Base-by-base conservation (phyloP, 306 rosid genomes). In the Fragaria vesca region DNA sequence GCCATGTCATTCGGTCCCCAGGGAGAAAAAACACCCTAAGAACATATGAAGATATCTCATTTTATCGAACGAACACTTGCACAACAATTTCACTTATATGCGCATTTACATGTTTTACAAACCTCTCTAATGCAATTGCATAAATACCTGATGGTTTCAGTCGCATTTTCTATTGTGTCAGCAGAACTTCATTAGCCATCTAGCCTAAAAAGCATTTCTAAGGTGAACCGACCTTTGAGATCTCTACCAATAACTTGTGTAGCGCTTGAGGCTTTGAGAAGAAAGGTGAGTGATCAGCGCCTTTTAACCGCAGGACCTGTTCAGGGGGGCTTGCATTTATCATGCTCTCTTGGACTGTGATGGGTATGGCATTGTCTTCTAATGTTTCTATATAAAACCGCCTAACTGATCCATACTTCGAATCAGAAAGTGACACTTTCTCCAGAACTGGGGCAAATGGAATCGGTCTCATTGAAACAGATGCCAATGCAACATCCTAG, bases 251-350 rank as follows among this genome's bases (percentile, higher is more conserved):
- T 46, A 96, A 82, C 85, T 91, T 96, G 90, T 96, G 97, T 54
- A 96, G 81, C 61, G 99, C 98, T 86, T 96, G 99, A 79, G 98
- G 98, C 83, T 89, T 96, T 45, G 99, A 96, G 90, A 96, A 96
- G 75, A 96, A 93, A 0, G 99, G 99, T 1, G 98, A 89, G 83
- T 96, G 99, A 83, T 96, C 98, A 2, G 98, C 96, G 6, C 94
- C 93, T 80, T 96, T 96, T 61, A 96, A 63, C 52, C 83, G 81
- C 74, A 93, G 87, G 65, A 96, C 93, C 73, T 83, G 85, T 61
- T 96, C 94, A 0, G 98, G 96, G 21, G 93, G 90, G 80, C 87
- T 90, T 36, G 83, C 87, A 13, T 90, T 88, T 77, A 91, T 87
- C 96, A 96, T 96, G 80, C 75, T 79, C 76, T 91, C 94, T 75